Evolutionary conservation across 1,284 basidiomycete species (phyloP).

Genomic region (Trichosporon inkin): DNA sequence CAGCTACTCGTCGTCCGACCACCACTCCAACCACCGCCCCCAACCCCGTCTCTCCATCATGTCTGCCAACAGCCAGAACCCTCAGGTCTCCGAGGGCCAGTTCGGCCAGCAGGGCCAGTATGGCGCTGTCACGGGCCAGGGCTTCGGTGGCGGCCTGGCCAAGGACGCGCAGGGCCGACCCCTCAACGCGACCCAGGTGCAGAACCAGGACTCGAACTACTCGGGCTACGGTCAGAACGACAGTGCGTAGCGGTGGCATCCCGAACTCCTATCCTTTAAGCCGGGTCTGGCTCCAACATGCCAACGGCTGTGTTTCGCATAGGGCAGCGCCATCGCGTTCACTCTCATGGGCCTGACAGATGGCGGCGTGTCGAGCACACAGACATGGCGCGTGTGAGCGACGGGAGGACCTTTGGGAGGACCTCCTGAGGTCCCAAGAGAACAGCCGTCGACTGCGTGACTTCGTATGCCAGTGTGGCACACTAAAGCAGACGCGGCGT

Average conservation of each 20-base stretch:
- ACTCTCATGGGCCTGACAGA: no score
- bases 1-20: not conserved
- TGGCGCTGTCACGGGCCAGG: constrained; percentile 15
- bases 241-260: constrained; percentile 26
- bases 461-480: no score
- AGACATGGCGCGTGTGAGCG: no score
- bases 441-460: no score
- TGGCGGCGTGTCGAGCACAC: no score
- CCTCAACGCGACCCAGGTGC: constrained; percentile 2
- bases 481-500: not conserved
- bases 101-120: constrained; percentile 13
- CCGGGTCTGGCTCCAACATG: not conserved
- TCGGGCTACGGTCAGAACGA: constrained; percentile 34
- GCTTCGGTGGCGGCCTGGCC: constrained; percentile 15
- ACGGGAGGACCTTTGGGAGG: no score
- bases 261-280: not conserved
- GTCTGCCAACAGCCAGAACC: constrained; percentile 11
- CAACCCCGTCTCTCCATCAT: not conserved
- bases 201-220: constrained; percentile 20
- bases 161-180: constrained; percentile 17
- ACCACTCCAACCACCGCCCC: not conserved
- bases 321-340: no score
- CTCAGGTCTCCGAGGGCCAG: constrained; percentile 10
- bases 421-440: no score
- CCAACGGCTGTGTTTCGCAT: no score